phyloP scores from a whole-genome alignment of 2,329 filamentous ascomycete genomes.

The Trichoderma breve region DNA sequence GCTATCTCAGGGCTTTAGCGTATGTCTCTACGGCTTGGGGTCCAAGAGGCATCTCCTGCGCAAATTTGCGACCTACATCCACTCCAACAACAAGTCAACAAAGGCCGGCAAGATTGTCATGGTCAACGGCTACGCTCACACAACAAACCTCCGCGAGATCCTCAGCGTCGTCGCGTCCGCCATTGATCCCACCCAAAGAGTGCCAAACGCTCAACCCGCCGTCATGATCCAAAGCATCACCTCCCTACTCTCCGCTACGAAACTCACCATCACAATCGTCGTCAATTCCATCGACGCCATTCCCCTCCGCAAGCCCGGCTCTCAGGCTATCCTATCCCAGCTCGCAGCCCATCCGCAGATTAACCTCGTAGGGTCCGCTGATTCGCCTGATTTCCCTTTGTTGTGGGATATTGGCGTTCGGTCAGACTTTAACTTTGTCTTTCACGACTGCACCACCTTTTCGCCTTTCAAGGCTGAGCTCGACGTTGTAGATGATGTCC shows the following conservation, averaged over 20 bases:
- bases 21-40: constrained; percentile 90
- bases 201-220: constrained; percentile 61
- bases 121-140: constrained; percentile 78
- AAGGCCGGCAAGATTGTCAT: constrained; percentile 62
- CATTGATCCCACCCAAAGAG: constrained; percentile 49
- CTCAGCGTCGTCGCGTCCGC: constrained; percentile 66
- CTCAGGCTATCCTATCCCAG: constrained; percentile 71
- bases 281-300: constrained; percentile 85
- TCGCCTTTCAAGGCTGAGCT: constrained; percentile 68
- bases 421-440: constrained; percentile 79
- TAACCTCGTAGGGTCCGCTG: constrained; percentile 74
- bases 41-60: constrained; percentile 77
- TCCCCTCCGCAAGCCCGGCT: constrained; percentile 66
- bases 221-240: constrained; percentile 68
- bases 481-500: constrained; percentile 86
- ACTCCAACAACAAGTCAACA: constrained; percentile 31
- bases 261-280: constrained; percentile 60
- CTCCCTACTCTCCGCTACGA: constrained; percentile 50
- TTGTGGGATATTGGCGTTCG: constrained; percentile 88
- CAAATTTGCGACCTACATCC: constrained; percentile 70
- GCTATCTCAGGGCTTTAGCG: constrained; percentile 77
- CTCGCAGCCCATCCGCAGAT: constrained; percentile 73
- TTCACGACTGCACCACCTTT: constrained; percentile 94
- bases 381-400: constrained; percentile 82
- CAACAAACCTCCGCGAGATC: constrained; percentile 65